Evolutionary conservation across 257 asterid species (phyloP), one percentile per base, ranked within the genome.

Genomic region (Solanum megistacrolobum): DNA sequence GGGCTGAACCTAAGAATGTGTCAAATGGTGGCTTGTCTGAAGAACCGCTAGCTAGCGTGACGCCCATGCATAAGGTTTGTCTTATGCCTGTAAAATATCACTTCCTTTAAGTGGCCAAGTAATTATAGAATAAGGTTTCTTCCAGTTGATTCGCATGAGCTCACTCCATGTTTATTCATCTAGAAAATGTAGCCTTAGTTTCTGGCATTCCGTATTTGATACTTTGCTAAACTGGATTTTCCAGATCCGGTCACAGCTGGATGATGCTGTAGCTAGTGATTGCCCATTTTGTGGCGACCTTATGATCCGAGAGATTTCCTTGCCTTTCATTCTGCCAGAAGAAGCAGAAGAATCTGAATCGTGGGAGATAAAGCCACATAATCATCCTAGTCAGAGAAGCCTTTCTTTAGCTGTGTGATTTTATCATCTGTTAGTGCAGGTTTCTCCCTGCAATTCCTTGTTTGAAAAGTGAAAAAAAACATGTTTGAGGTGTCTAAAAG

Each of bases 201-300:
- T 27, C 66, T 14, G 13, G 38, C 85, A 43, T 79, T 79, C 85
- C 66, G 3, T 79, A 46, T 16, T 79, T 79, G 65, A 79, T 79
- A 43, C 39, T 79, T 79, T 79, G 25, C 39, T 65, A 16, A 27
- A 43, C 39, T 79, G 66, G 25, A 79, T 43, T 35, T 65, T 87
- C 92, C 98, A 97, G 99, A 94, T 97, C 36, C 98, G 98, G 25
- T 94, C 98, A 85, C 98, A 92, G 86, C 65, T 96, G 92, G 98
- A 96, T 29, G 98, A 96, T 74, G 96, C 98, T 87, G 93, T 97
- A 85, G 98, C 98, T 41, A 97, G 95, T 31, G 99, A 97, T 87
- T 97, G 98, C 91, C 99, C 99, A 3, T 97, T 89, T 86, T 96
- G 99, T 89, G 98, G 99, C 14, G 98, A 95, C 60, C 91, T 97